phyloP scores from a whole-genome alignment of 495 filamentous ascomycete genomes.

The Aspergillus indologenus region DNA sequence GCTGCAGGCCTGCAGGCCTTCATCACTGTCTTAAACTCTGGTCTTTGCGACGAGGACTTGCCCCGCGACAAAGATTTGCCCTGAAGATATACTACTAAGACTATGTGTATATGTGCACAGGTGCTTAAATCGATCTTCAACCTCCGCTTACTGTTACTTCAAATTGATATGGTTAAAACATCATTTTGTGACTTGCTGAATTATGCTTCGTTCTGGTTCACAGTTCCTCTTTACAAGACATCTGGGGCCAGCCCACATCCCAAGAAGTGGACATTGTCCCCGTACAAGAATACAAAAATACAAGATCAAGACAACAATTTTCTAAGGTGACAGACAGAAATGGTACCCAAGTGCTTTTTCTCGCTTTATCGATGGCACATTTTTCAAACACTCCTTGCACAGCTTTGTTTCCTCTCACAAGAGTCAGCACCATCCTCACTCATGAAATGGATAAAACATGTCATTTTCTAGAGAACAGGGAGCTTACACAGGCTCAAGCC shows the following conservation, averaged over 20 bases:
- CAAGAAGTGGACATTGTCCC: background rate
- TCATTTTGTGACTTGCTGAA: background rate
- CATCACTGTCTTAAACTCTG: background rate
- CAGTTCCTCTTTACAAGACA: background rate
- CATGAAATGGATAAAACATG: no score
- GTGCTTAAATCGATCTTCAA: background rate
- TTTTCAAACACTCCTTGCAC: background rate
- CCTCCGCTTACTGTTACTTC: background rate
- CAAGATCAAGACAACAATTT: background rate
- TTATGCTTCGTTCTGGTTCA: background rate
- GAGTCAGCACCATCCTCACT: no score
- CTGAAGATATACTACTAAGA: background rate
- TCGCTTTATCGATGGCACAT: background rate
- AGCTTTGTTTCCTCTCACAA: background rate
- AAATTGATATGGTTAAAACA: no score
- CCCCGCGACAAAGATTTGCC: background rate
- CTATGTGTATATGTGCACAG: background rate
- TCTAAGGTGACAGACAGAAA: background rate
- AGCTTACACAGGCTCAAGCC: background rate
- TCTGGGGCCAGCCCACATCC: background rate
- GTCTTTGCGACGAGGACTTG: background rate
- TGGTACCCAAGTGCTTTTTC: background rate
- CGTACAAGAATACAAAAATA: background rate
- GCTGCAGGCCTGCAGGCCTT: background rate
- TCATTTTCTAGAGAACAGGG: background rate